These are phyloP conservation scores for Parasitella parasitica DNA, from an alignment of 371 early-diverging fungal genomes.

Conservation along the genomic window DNA sequence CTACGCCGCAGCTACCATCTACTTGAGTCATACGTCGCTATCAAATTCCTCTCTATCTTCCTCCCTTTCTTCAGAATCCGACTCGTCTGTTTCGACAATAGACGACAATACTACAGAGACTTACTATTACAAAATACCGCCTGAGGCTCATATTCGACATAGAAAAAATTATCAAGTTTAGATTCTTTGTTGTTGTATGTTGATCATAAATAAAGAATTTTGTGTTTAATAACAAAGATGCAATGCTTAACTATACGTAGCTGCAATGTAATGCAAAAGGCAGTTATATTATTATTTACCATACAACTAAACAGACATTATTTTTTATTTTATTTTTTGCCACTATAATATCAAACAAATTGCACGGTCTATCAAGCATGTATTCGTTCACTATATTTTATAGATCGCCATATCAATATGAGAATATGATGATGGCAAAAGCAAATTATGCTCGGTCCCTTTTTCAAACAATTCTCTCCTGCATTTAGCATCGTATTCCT, in stretches of 20 bases:
- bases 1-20: slow-evolving; percentile 5
- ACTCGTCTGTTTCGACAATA: neutral
- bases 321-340: neutral
- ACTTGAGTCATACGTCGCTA: neutral
- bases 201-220: neutral
- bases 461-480: no score
- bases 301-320: neutral
- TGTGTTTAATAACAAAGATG: neutral
- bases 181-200: neutral
- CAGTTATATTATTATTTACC: neutral
- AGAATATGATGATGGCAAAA: no score
- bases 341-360: neutral
- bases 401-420: no score
- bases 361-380: no score
- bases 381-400: no score
- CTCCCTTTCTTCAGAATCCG: neutral
- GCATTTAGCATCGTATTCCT: no score
- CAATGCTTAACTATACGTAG: neutral
- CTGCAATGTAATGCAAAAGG: neutral
- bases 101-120: neutral
- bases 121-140: slow-evolving; percentile 2
- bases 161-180: neutral
- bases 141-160: neutral
- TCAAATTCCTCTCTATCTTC: neutral
- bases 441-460: no score